A percentile compares a stretch with the other conserved stretches of the same genome.
These are phyloP conservation scores for Elasticomyces elasticus DNA, from an alignment of 495 filamentous ascomycete genomes.

Conservation along the genomic window DNA sequence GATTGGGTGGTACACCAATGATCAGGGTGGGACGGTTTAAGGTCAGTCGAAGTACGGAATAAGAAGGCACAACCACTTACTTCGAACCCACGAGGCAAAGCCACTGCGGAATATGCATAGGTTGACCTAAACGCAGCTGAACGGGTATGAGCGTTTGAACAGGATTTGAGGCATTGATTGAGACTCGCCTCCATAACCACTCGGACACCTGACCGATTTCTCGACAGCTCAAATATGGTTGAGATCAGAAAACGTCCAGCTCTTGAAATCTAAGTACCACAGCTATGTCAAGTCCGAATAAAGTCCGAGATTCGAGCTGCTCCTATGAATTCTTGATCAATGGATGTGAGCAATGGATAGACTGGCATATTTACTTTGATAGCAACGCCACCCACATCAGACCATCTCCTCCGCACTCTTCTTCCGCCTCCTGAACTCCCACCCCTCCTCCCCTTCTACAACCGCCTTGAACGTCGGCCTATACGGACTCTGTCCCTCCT, in stretches of 20 bases:
- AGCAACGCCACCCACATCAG: background rate
- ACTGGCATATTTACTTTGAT: background rate
- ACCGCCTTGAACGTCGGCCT: background rate
- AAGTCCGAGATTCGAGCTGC: background rate
- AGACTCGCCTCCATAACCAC: conserved; percentile 7
- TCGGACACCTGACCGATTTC: background rate
- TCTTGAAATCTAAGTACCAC: background rate
- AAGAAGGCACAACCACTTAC: background rate
- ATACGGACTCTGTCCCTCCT: conserved; percentile 5
- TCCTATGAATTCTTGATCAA: background rate
- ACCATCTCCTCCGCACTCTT: conserved; percentile 1
- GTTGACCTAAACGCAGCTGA: background rate
- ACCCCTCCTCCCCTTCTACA: background rate
- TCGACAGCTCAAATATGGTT: background rate
- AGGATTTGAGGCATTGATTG: too few relatives aligned
- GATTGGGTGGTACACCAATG: background rate
- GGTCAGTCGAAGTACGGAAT: background rate
- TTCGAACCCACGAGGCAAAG: conserved; percentile 6
- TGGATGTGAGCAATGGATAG: too few relatives aligned
- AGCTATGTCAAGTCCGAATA: background rate
- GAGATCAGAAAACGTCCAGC: background rate
- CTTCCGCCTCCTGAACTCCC: background rate
- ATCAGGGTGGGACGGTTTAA: background rate
- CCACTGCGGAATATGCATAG: background rate
- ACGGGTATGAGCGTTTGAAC: background rate